Evolutionary conservation across 164 flowering plant genomes (phyloP), one percentile per base, ranked within the genome.

Genomic region (Berberis vulgaris): DNA sequence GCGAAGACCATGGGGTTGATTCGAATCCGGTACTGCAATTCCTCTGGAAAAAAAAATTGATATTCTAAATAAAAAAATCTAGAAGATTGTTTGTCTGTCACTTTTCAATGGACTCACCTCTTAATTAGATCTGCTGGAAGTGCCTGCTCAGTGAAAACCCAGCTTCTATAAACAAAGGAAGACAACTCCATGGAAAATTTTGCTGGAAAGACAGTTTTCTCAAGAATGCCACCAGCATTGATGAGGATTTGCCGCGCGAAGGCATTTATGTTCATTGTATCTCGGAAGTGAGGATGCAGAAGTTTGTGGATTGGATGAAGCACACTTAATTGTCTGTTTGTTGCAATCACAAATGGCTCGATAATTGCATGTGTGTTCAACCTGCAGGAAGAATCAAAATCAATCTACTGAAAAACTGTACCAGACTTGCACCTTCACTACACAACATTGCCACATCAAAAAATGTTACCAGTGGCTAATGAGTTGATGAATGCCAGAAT

Each of bases 221-320:
- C 96, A 6, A 94, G 77, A 5, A 85, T 66, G 0, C 96, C 93
- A 9, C 82, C 89, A 10, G 88, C 95, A 72, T 83, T 91, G 75
- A 87, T 85, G 69, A 91, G 89, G 58, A 78, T 83, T 49, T 89
- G 96, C 43, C 97, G 73, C 55, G 89, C 96, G 59, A 84, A 60
- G 26, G 99, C 96, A 67, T 94, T 89, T 55, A 94, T 87, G 63
- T 85, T 74, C 91, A 86, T 86, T 26, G 99, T 89, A 69, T 94
- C 93, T 11, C 86, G 82, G 74, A 82, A 94, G 54, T 94, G 97
- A 9, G 99, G 97, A 41, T 83, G 83, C 75, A 94, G 61, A 49
- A 94, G 95, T 77, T 94, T 89, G 64, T 80, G 67, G 63, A 91
- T 84, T 7, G 96, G 97, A 67, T 94, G 97, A 63, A 91, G 71